Evolutionary conservation across 805 yeast species (phyloP).

Genomic region (Suhomyces sp.): DNA sequence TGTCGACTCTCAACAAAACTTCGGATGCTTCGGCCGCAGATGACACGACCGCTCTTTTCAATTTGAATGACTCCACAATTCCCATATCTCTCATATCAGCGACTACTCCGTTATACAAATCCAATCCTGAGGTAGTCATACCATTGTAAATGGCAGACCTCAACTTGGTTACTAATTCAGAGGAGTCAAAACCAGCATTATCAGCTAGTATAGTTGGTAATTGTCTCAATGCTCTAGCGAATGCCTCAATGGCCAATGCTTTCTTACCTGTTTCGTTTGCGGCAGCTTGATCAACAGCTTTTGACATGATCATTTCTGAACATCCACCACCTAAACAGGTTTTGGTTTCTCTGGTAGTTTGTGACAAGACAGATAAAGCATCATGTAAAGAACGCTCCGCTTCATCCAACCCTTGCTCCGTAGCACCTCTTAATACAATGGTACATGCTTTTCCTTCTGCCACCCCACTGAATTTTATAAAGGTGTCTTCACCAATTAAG

Average conservation of each 20-base stretch:
- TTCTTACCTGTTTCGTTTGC: slow-evolving; percentile 91
- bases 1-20: slow-evolving; percentile 91
- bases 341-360: slow-evolving; percentile 88
- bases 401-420: slow-evolving; percentile 46
- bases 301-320: slow-evolving; percentile 87
- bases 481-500: slow-evolving; percentile 86
- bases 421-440: slow-evolving; percentile 71
- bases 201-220: slow-evolving; percentile 94
- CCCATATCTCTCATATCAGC: slow-evolving; percentile 96
- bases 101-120: slow-evolving; percentile 75
- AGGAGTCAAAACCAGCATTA: slow-evolving; percentile 94
- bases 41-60: slow-evolving; percentile 89
- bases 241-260: slow-evolving; percentile 90
- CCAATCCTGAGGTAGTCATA: slow-evolving; percentile 86
- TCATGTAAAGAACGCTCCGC: slow-evolving; percentile 71
- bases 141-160: slow-evolving; percentile 92
- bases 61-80: slow-evolving; percentile 86
- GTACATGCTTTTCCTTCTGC: slow-evolving; percentile 96
- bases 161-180: slow-evolving; percentile 85
- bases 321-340: slow-evolving; percentile 95
- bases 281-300: slow-evolving; percentile 90
- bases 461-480: slow-evolving; percentile 93
- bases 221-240: slow-evolving; percentile 90
- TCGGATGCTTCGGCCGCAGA: slow-evolving; percentile 99
- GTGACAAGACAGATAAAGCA: slow-evolving; percentile 91